phyloP scores from a whole-genome alignment of 495 filamentous ascomycete genomes.

The Penicillium subrubescens region DNA sequence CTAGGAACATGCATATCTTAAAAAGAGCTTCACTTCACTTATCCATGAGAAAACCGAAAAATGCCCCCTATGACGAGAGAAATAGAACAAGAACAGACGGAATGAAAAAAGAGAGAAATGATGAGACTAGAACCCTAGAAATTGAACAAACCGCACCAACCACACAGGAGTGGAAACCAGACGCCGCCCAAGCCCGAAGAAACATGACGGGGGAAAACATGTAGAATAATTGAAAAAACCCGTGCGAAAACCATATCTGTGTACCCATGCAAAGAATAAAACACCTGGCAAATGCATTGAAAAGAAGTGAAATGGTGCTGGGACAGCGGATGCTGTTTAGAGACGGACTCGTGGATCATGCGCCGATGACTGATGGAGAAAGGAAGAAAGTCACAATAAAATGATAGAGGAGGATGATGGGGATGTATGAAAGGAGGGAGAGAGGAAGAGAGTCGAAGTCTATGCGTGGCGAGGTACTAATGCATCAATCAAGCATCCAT shows the following conservation, averaged over 20 bases:
- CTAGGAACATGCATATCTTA: background rate
- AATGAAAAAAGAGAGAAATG: background rate
- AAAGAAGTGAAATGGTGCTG: background rate
- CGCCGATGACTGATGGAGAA: slow-evolving; percentile 22
- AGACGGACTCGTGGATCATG: slow-evolving; percentile 13
- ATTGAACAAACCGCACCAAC: background rate
- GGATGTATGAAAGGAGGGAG: background rate
- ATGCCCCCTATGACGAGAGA: slow-evolving; percentile 2
- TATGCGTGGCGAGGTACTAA: slow-evolving; percentile 13
- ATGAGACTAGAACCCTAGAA: background rate
- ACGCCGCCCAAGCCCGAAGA: slow-evolving; percentile 10
- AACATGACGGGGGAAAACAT: background rate
- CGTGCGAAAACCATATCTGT: slow-evolving; percentile 4
- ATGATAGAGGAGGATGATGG: background rate
- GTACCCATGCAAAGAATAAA: slow-evolving; percentile 12
- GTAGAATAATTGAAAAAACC: background rate
- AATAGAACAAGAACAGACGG: slow-evolving; percentile 3
- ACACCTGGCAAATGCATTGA: slow-evolving; percentile 26
- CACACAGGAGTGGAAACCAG: background rate
- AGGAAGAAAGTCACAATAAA: slow-evolving; percentile 21
- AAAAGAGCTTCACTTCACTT: no score
- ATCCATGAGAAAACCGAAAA: background rate
- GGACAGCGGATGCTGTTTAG: slow-evolving; percentile 3
- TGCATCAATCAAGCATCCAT: slow-evolving; percentile 14
- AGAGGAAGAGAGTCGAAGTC: slow-evolving; percentile 6